Base-by-base conservation (phyloP, 306 rosid genomes). In the Inga leiocalycina region DNA sequence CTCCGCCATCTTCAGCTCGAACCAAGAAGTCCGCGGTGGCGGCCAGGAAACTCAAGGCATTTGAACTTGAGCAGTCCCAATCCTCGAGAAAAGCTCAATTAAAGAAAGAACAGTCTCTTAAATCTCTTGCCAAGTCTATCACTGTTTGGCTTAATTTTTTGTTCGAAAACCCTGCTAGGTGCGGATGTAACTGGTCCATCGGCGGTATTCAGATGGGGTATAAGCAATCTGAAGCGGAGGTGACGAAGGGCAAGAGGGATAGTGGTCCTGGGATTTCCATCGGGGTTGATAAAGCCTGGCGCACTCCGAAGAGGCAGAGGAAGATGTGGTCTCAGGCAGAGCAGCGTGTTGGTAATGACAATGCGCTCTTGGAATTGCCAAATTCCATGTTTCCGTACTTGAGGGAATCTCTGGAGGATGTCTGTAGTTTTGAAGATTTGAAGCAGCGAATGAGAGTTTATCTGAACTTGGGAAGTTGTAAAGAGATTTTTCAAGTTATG, bases 71-170 rank as follows among this genome's bases (percentile, higher is more conserved):
- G 80, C 99, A 90, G 82, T 87, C 91, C 0, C 93, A 91, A 59
- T 91, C 97, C 15, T 90, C 98, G 3, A 88, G 98, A 32, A 90
- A 83, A 80, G 89, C 77, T 27, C 93, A 85, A 77, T 64, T 87
- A 16, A 83, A 86, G 73, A 93, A 91, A 73, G 91, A 93, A 17
- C 88, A 88, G 57, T 90, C 97, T 1, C 94, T 95, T 22, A 93
- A 86, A 52, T 92, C 99, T 27, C 85, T 95, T 5, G 89, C 97
- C 37, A 92, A 95, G 80, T 93, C 99, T 2, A 81, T 95, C 79
- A 87, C 93, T 14, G 92, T 95, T 43, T 95, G 99, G 99, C 97
- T 95, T 35, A 95, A 95, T 81, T 95, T 95, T 84, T 84, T 95
- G 78, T 89, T 95, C 70, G 87, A 93, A 66, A 91, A 86, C 30